Evolutionary conservation across 1,284 basidiomycete genomes (phyloP).

Genomic region (Moesziomyces sp.): DNA sequence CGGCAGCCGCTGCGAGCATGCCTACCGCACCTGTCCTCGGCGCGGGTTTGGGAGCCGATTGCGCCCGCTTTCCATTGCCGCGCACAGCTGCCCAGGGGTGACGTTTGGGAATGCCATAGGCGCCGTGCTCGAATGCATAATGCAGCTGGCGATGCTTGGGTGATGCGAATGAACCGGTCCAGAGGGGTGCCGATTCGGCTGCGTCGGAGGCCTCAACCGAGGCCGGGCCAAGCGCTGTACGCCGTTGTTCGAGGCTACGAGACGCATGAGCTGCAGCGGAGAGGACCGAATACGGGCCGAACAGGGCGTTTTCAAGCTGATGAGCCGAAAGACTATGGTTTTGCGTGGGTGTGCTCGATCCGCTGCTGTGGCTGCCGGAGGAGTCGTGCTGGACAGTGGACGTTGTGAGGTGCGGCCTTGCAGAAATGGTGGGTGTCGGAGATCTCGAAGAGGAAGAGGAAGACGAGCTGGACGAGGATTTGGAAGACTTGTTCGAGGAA

Average conservation of each 20-base stretch:
- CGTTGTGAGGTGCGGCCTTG: conserved; percentile 24
- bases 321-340: conserved; percentile 22
- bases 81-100: conserved; percentile 54
- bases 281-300: conserved; percentile 18
- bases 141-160: conserved; percentile 34
- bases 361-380: conserved; percentile 27
- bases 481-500: conserved; percentile 23
- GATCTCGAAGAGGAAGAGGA: conserved; percentile 32
- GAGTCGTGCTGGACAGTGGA: conserved; percentile 37
- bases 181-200: conserved; percentile 21
- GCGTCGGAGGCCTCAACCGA: conserved; percentile 13
- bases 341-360: conserved; percentile 39
- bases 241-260: conserved; percentile 17
- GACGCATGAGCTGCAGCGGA: conserved; percentile 21
- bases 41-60: conserved; percentile 22
- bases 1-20: conserved; percentile 62
- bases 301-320: conserved; percentile 28
- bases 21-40: conserved; percentile 48
- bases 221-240: conserved; percentile 14
- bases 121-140: conserved; percentile 65
- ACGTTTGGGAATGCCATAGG: conserved; percentile 70
- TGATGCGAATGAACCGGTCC: conserved; percentile 35
- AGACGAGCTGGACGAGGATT: conserved; percentile 26
- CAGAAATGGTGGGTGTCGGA: conserved; percentile 24
- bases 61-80: conserved; percentile 56